phyloP scores from a whole-genome alignment of 2,329 filamentous ascomycete species.

The Xylaria sp. region DNA sequence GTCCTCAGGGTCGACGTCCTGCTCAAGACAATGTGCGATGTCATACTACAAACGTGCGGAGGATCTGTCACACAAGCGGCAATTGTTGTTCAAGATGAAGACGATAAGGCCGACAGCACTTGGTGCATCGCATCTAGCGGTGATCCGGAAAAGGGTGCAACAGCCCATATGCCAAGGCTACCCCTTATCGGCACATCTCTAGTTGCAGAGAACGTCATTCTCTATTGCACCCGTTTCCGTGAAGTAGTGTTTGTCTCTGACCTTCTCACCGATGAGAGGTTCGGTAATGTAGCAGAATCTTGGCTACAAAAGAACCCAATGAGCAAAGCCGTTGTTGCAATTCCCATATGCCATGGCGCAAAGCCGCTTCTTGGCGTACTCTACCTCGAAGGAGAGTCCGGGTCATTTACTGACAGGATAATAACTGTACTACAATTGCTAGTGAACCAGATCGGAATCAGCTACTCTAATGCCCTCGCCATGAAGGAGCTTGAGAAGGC shows the following conservation, averaged over 20 bases:
- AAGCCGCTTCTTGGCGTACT: slow-evolving; percentile 74
- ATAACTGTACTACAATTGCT: slow-evolving; percentile 71
- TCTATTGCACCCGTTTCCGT: slow-evolving; percentile 78
- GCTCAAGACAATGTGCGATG: slow-evolving; percentile 80
- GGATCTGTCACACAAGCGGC: slow-evolving; percentile 72
- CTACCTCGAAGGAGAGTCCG: slow-evolving; percentile 76
- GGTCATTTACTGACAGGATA: slow-evolving; percentile 78
- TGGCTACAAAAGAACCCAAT: slow-evolving; percentile 72
- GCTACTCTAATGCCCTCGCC: slow-evolving; percentile 70
- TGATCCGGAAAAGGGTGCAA: slow-evolving; percentile 71
- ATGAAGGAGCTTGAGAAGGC: slow-evolving; percentile 78
- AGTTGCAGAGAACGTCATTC: slow-evolving; percentile 76
- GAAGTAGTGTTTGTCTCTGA: slow-evolving; percentile 78
- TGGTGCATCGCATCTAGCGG: slow-evolving; percentile 80
- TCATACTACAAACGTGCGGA: slow-evolving; percentile 79
- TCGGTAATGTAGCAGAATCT: slow-evolving; percentile 73
- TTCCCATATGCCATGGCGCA: slow-evolving; percentile 76
- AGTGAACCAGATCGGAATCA: slow-evolving; percentile 79
- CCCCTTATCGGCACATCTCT: slow-evolving; percentile 69
- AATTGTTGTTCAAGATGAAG: slow-evolving; percentile 74
- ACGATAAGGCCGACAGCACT: slow-evolving; percentile 53
- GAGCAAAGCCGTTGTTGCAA: slow-evolving; percentile 78
- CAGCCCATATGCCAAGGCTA: slow-evolving; percentile 68
- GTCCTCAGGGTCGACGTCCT: slow-evolving; percentile 77
- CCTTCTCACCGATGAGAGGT: slow-evolving; percentile 75